Evolutionary conservation across 1,139 yeast genomes (phyloP).

Genomic region (Protomyces lactucae-debilis): DNA sequence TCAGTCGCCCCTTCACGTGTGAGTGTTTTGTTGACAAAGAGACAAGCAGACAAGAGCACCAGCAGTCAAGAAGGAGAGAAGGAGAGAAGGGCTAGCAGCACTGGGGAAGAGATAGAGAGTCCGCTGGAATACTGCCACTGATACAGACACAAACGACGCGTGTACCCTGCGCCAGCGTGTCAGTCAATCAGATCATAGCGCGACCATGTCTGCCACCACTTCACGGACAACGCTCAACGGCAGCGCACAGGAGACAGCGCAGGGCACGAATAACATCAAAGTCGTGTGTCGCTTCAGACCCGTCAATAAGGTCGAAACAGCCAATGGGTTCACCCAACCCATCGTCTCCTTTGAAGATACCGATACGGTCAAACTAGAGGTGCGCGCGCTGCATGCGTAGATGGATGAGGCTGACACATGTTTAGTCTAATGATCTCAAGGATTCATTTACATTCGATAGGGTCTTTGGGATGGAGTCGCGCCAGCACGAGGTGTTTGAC

Average conservation of each 20-base stretch:
- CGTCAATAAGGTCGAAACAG: slow-evolving; percentile 41
- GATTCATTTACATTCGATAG: slow-evolving; percentile 60
- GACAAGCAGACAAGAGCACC: too few relatives aligned
- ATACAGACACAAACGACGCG: too few relatives aligned
- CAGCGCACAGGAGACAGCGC: not conserved
- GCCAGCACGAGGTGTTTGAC: slow-evolving; percentile 60
- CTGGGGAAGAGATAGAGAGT: too few relatives aligned
- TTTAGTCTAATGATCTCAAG: slow-evolving; percentile 38
- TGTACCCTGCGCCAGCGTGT: too few relatives aligned
- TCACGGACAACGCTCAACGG: not conserved
- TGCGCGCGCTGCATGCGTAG: not conserved
- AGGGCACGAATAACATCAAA: slow-evolving; percentile 25
- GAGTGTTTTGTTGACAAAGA: too few relatives aligned
- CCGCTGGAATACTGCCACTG: too few relatives aligned
- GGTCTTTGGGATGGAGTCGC: slow-evolving; percentile 51
- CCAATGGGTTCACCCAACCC: slow-evolving; percentile 31
- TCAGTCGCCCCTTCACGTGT: too few relatives aligned
- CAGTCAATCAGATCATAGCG: not conserved
- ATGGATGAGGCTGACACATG: not conserved
- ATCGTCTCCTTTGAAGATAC: slow-evolving; percentile 39
- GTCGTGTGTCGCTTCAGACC: slow-evolving; percentile 63
- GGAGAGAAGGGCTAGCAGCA: too few relatives aligned
- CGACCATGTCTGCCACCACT: not conserved
- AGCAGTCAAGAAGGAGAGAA: too few relatives aligned
- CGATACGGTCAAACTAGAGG: slow-evolving; percentile 35